Conservation (phyloP, 2,329 filamentous ascomycete species). For the Colletotrichum eleusines region DNA sequence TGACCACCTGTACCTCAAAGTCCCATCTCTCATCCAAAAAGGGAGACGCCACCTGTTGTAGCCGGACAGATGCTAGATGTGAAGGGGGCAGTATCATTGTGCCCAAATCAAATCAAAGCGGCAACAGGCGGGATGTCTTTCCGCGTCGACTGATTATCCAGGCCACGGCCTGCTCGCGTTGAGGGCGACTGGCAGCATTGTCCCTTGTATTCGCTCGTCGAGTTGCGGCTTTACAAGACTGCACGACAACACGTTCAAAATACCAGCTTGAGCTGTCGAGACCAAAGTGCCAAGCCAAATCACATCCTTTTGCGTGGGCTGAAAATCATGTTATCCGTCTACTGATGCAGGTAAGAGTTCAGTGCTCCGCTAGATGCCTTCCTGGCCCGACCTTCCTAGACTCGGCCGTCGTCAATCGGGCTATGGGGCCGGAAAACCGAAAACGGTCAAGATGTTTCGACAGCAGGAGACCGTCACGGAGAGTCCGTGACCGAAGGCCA, state of each 20-base stretch:
- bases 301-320: background rate
- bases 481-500: background rate
- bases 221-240: background rate
- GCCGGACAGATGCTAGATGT: background rate
- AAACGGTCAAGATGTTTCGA: no score
- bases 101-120: no score
- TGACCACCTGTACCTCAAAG: background rate
- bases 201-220: background rate
- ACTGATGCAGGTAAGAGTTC: background rate
- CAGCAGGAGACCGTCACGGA: no score
- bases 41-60: background rate
- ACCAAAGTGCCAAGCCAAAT: background rate
- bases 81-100: background rate
- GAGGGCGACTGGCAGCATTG: background rate
- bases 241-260: background rate
- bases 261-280: background rate
- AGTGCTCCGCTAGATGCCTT: background rate
- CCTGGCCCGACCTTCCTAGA: background rate
- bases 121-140: background rate
- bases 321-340: background rate
- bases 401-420: no score
- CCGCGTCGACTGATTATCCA: background rate
- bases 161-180: background rate
- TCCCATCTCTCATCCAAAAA: background rate
- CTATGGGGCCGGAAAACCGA: no score